Base-by-base conservation (phyloP, 2,329 filamentous ascomycete species). In the Talaromyces sp. region DNA sequence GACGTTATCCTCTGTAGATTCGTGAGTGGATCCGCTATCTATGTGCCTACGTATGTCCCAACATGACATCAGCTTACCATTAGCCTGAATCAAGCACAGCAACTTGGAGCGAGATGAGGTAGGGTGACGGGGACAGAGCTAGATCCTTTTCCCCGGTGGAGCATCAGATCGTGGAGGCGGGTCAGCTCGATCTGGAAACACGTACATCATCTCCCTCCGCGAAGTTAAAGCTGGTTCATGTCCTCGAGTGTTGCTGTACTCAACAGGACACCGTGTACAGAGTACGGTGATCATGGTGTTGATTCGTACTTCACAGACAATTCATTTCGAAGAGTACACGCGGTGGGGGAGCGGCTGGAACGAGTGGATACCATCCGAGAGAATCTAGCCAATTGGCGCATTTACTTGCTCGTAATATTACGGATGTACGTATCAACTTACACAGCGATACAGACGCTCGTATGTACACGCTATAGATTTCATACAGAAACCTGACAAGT, bases 161-260 rank as follows among this genome's bases (percentile, higher is more conserved):
- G 50, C 50, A 56, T 37, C 50, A 56, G 50, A 56, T 56, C 31
- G 50, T 15, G 50, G 50, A 56, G 31, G 50, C 50, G 50, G 50
- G 31, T 37, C 31, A 52, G 10, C 31, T n/a, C 27, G 50, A 37
- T 56, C 50, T 37, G 31, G 50, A 22, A 19, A 35, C 50, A 31
- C 27, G 17, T 33, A n/a, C 49, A n/a, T 17, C 49, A n/a, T 17
- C 27, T n/a, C 27, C 5, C 27, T 31, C 27, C 49, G 25, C 31
- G 25, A 50, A 13, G 9, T 11, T 13, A 13, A 3, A 37, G 15
- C 47, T 19, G 15, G 22, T 17, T 27, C 22, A 10, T 49, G 15
- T 49, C 15, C 22, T 27, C 45, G 45, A 27, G 10, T 49, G 47
- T 52, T 25, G 25, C 25, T 52, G 49, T 5, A 17, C 6, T 52